phyloP scores from a whole-genome alignment of 2,329 filamentous ascomycete genomes.

The Tolypocladium tundrense region DNA sequence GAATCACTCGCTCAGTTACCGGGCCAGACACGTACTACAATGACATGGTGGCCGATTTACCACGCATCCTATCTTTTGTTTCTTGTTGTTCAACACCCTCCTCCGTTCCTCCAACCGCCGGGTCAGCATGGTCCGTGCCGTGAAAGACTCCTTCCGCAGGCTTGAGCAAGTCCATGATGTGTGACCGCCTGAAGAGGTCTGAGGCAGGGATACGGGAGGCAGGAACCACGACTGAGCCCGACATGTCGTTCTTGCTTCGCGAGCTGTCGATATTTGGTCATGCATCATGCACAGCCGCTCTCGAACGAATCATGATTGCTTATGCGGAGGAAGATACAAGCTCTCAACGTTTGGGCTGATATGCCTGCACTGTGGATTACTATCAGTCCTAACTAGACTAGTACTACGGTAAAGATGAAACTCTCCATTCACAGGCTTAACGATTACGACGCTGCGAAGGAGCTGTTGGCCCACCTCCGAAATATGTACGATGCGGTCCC shows the following conservation, averaged over 20 bases:
- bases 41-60: not conserved
- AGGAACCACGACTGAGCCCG: not conserved
- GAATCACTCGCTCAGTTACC: not conserved
- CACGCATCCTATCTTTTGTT: not conserved
- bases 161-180: not conserved
- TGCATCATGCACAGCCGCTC: not conserved
- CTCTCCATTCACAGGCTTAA: constrained; percentile 4
- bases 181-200: not conserved
- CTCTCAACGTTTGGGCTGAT: constrained; percentile 2
- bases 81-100: not conserved
- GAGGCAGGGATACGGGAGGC: not conserved
- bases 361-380: constrained; percentile 5
- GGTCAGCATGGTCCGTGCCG: not conserved
- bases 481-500: not conserved
- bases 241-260: not conserved
- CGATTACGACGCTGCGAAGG: not conserved
- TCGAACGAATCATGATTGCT: constrained; percentile 3
- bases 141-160: not conserved
- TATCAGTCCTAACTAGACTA: constrained; percentile 6
- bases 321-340: constrained; percentile 5
- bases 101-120: not conserved
- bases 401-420: constrained; percentile 5
- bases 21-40: not conserved
- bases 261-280: not conserved
- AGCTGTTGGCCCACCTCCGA: not conserved